phyloP scores from a whole-genome alignment of 768 basidiomycete species.

The Lyophyllum semitale region DNA sequence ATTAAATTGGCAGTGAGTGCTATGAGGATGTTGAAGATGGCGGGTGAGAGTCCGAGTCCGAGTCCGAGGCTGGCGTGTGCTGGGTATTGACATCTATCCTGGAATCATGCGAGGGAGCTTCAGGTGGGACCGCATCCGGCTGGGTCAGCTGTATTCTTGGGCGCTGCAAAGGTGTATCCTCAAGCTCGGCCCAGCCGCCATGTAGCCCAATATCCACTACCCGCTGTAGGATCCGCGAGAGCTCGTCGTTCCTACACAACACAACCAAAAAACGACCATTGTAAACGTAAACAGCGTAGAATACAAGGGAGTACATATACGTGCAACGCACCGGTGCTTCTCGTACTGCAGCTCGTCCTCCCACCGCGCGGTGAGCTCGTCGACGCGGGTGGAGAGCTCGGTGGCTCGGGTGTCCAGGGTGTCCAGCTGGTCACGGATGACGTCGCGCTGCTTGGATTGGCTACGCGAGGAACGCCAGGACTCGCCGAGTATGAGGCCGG shows the following conservation, averaged over 20 bases:
- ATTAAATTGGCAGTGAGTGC: background rate
- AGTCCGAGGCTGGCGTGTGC: slow-evolving; percentile 1
- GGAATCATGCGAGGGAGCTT: slow-evolving; percentile 11
- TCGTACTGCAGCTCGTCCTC: slow-evolving; percentile 49
- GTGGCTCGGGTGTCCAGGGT: slow-evolving; percentile 48
- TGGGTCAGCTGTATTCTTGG: slow-evolving; percentile 16
- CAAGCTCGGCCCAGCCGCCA: slow-evolving; percentile 66
- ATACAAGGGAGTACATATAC: too few relatives aligned
- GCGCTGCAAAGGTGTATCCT: slow-evolving; percentile 53
- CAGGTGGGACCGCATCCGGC: background rate
- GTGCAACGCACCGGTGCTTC: slow-evolving; percentile 43
- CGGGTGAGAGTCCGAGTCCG: background rate
- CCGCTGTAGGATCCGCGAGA: slow-evolving; percentile 64
- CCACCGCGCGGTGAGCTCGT: slow-evolving; percentile 37
- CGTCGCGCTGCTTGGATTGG: slow-evolving; percentile 68
- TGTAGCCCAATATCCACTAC: slow-evolving; percentile 69
- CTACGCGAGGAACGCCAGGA: slow-evolving; percentile 73
- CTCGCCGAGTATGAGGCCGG: slow-evolving; percentile 73
- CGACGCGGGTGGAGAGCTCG: slow-evolving; percentile 45
- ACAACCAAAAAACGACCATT: background rate
- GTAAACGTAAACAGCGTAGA: too few relatives aligned
- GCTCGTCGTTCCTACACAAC: slow-evolving; percentile 64
- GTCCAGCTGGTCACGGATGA: slow-evolving; percentile 72
- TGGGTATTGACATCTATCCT: slow-evolving; percentile 6
- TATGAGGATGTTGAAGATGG: slow-evolving; percentile 1